phyloP scores from a whole-genome alignment of 495 filamentous ascomycete species.

The Aspergillus steynii region DNA sequence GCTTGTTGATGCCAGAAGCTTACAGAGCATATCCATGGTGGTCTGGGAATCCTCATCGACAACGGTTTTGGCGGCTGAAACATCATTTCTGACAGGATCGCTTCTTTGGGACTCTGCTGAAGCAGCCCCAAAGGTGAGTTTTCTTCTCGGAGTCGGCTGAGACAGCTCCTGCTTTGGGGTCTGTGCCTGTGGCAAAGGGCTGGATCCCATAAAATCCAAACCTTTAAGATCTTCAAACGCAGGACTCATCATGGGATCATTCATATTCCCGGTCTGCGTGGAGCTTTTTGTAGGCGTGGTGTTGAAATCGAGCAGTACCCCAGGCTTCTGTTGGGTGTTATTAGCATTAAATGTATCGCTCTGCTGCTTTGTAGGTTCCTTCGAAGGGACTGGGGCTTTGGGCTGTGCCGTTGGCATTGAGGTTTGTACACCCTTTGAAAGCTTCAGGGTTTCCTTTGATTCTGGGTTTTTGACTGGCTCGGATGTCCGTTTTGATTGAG shows the following conservation, averaged over 20 bases:
- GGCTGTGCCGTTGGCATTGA: background rate
- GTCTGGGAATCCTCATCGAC: conserved; percentile 2
- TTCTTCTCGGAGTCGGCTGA: background rate
- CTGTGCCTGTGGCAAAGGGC: background rate
- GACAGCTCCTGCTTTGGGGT: background rate
- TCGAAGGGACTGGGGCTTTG: background rate
- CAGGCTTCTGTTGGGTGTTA: background rate
- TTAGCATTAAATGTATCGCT: background rate
- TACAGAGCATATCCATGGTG: conserved; percentile 19
- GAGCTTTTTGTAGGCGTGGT: conserved; percentile 3
- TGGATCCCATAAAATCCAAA: conserved; percentile 13
- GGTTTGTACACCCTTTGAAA: background rate
- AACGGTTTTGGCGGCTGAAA: background rate
- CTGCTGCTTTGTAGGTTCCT: background rate
- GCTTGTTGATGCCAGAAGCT: conserved; percentile 14
- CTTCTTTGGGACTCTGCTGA: background rate
- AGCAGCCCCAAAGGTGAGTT: background rate
- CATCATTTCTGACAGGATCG: background rate
- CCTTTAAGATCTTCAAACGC: conserved; percentile 21
- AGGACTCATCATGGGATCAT: conserved; percentile 15
- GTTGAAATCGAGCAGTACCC: conserved; percentile 19
- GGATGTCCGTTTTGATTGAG: background rate
- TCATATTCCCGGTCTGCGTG: background rate
- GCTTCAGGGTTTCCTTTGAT: background rate
- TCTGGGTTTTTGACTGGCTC: background rate